These are phyloP conservation scores for Ustilago tritici DNA, from an alignment of 1,284 basidiomycete genomes.

Conservation along the genomic window DNA sequence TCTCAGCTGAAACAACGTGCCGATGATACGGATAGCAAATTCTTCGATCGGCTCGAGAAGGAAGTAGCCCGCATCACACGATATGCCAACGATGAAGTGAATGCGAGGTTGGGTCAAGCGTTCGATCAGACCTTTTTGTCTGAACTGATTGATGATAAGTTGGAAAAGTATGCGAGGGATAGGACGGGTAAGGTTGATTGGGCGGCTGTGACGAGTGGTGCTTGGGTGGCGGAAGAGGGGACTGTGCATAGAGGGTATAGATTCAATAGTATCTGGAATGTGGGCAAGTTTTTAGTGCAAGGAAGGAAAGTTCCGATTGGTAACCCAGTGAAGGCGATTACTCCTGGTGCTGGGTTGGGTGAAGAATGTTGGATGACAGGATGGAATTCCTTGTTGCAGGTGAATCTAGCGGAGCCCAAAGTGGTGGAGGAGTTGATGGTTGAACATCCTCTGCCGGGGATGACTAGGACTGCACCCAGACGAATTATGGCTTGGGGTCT, in stretches of 20 bases:
- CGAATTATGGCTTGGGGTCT: conserved; percentile 35
- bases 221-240: conserved; percentile 27
- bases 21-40: conserved; percentile 43
- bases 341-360: conserved; percentile 29
- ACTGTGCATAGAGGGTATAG: conserved; percentile 44
- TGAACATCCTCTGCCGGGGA: conserved; percentile 43
- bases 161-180: conserved; percentile 38
- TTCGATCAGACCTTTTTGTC: conserved; percentile 45
- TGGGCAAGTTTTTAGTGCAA: conserved; percentile 33
- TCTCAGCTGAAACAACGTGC: conserved; percentile 38
- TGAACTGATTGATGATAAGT: conserved; percentile 23
- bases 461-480: conserved; percentile 32
- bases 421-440: conserved; percentile 41
- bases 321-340: conserved; percentile 45
- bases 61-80: conserved; percentile 30
- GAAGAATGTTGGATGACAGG: conserved; percentile 48
- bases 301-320: conserved; percentile 47
- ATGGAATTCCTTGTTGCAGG: conserved; percentile 38
- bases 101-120: conserved; percentile 32
- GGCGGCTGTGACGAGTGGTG: conserved; percentile 36
- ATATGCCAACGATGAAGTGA: conserved; percentile 50
- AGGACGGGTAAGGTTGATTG: conserved; percentile 39
- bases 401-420: conserved; percentile 29
- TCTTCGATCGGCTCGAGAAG: conserved; percentile 30
- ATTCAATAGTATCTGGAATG: conserved; percentile 45